Base-by-base conservation (phyloP, 2,329 filamentous ascomycete species). In the Coleophoma cylindrospora region DNA sequence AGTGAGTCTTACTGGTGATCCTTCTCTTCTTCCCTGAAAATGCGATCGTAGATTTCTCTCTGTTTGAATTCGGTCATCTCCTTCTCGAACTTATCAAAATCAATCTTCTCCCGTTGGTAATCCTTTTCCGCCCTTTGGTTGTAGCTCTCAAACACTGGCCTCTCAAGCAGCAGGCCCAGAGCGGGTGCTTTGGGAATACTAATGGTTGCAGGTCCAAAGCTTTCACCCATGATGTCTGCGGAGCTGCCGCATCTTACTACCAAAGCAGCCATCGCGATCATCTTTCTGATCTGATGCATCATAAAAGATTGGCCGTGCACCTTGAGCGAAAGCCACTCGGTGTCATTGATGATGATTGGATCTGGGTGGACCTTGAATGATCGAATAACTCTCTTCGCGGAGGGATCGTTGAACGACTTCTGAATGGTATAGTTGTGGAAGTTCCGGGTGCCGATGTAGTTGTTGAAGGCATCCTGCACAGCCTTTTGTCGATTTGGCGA, bases 261-360 rank as follows among this genome's bases (percentile, higher is more conserved):
- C 53, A 99, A 76, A 34, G 89, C 83, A 9, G 84, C 89, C 86
- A 99, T 91, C 50, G 89, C 90, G 14, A 99, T 89, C 94, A 99
- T 97, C 72, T 97, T 99, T 63, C 94, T 86, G 69, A 99, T 99
- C 73, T 99, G 94, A 70, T 99, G 94, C 94, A 99, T 99, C 94
- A 99, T 99, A 77, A 99, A 99, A 64, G 87, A 92, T 70, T 99
- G 94, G 0, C 94, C 94, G 69, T 99, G 94, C 21, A 99, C 91
- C 67, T 95, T 96, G 58, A 97, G 76, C 40, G 87, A 94, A 4
- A 99, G 76, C 94, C 94, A 99, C 73, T 99, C 88, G 2, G 91
- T 96, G 64, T 92, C 84, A 67, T 89, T 83, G 68, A 95, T 95
- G 64, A 91, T 82, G 62, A 96, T 86, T 1, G 91, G 90, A 47